Conservation (phyloP, 2,329 filamentous ascomycete species). For the Penicillium polonicum region DNA sequence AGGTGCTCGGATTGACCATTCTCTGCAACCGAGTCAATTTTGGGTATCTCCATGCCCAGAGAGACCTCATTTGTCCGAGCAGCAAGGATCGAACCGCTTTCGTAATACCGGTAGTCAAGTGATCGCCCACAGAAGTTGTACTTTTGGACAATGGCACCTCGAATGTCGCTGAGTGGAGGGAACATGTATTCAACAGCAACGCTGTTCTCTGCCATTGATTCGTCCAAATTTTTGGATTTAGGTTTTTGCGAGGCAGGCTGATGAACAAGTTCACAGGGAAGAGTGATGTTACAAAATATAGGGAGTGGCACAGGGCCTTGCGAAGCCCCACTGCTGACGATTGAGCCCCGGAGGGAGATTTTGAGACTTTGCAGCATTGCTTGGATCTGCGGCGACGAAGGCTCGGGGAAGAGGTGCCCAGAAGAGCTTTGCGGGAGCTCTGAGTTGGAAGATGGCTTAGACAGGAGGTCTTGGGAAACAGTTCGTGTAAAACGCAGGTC, state of each 20-base stretch:
- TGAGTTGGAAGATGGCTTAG: constrained; percentile 1
- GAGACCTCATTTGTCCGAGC: constrained; percentile 32
- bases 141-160: constrained; percentile 28
- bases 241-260: neutral
- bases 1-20: constrained; percentile 12
- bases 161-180: constrained; percentile 32
- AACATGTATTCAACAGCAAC: constrained; percentile 37
- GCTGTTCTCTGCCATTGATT: constrained; percentile 7
- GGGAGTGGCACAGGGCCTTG: constrained; percentile 26
- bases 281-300: constrained; percentile 30
- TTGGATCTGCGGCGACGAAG: constrained; percentile 4
- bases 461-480: constrained; percentile 31
- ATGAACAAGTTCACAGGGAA: constrained; percentile 29
- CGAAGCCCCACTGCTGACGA: constrained; percentile 13
- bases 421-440: constrained; percentile 33
- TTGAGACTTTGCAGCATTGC: constrained; percentile 24
- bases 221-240: neutral
- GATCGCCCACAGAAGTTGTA: constrained; percentile 36
- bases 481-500: constrained; percentile 43
- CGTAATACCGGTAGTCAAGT: constrained; percentile 34
- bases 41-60: constrained; percentile 29
- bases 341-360: constrained; percentile 21
- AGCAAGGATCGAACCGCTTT: constrained; percentile 35
- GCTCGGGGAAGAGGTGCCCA: constrained; percentile 24
- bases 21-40: constrained; percentile 1